Evolutionary conservation across 768 basidiomycete genomes (phyloP).

Genomic region (Pleurotus tuber-regium): DNA sequence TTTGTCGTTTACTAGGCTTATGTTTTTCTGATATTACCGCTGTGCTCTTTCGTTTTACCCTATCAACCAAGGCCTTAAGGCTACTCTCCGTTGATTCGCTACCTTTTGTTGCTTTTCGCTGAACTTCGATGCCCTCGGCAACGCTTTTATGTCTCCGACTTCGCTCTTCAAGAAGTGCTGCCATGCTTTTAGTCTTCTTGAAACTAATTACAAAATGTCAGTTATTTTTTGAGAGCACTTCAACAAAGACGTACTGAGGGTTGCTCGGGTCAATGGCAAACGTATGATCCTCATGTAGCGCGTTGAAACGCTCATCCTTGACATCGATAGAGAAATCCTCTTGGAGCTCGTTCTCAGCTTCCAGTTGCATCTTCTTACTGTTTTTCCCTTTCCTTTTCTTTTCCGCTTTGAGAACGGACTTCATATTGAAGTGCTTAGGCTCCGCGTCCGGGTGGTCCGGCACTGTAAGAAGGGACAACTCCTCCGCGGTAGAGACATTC

Average conservation of each 20-base stretch:
- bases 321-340: slow-evolving; percentile 83
- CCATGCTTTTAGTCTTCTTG: slow-evolving; percentile 92
- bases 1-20: slow-evolving; percentile 39
- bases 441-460: slow-evolving; percentile 53
- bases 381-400: slow-evolving; percentile 52
- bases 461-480: slow-evolving; percentile 60
- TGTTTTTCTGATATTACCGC: slow-evolving; percentile 18
- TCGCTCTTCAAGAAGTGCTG: slow-evolving; percentile 81
- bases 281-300: slow-evolving; percentile 82
- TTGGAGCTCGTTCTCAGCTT: slow-evolving; percentile 66
- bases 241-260: slow-evolving; percentile 68
- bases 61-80: slow-evolving; percentile 74
- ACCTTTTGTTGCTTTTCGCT: slow-evolving; percentile 12
- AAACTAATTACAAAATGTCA: slow-evolving; percentile 50
- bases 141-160: slow-evolving; percentile 53
- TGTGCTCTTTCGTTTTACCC: slow-evolving; percentile 78
- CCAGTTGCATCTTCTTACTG: slow-evolving; percentile 41
- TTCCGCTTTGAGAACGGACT: slow-evolving; percentile 84
- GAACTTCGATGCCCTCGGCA: slow-evolving; percentile 16
- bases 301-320: slow-evolving; percentile 84
- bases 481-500: slow-evolving; percentile 45
- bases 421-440: slow-evolving; percentile 86
- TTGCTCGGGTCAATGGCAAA: slow-evolving; percentile 97
- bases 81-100: slow-evolving; percentile 26
- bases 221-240: not conserved